A percentile compares a stretch with the other conserved stretches of the same genome.
phyloP scores from a whole-genome alignment of 345 rosid species.

The Microcos paniculata region DNA sequence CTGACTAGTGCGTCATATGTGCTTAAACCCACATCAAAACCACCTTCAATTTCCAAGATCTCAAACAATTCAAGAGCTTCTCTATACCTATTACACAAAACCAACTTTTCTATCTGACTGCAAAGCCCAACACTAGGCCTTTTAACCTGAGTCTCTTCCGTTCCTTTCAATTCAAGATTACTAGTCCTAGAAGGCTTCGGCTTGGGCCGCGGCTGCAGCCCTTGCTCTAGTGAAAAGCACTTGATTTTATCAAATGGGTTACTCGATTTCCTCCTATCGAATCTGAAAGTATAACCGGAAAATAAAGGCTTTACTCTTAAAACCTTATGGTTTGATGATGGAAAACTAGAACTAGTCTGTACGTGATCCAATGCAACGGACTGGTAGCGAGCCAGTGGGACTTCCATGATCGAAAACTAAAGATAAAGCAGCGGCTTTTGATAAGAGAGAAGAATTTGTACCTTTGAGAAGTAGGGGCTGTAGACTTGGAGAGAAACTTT shows the following conservation, averaged over 20 bases:
- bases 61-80: constrained; percentile 91
- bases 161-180: constrained; percentile 22
- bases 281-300: constrained; percentile 41
- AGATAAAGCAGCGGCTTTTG: constrained; percentile 9
- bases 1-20: constrained; percentile 75
- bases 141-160: constrained; percentile 29
- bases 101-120: constrained; percentile 77
- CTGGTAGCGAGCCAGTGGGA: constrained; percentile 47
- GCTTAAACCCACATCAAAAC: constrained; percentile 41
- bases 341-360: constrained; percentile 30
- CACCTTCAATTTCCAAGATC: constrained; percentile 57
- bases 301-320: constrained; percentile 26
- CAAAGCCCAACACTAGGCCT: constrained; percentile 52
- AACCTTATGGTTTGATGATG: constrained; percentile 28
- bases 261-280: constrained; percentile 41
- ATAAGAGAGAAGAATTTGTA: not conserved
- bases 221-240: constrained; percentile 50
- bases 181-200: constrained; percentile 38
- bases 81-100: constrained; percentile 43
- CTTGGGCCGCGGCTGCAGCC: constrained; percentile 54
- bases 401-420: constrained; percentile 42
- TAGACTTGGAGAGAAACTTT: not conserved
- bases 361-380: constrained; percentile 41
- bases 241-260: constrained; percentile 36
- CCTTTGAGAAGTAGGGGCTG: constrained; percentile 11